Evolutionary conservation across 352 stramenopile species (phyloP), one percentile per base, ranked within the genome.

Genomic region (Phytophthora vignae): DNA sequence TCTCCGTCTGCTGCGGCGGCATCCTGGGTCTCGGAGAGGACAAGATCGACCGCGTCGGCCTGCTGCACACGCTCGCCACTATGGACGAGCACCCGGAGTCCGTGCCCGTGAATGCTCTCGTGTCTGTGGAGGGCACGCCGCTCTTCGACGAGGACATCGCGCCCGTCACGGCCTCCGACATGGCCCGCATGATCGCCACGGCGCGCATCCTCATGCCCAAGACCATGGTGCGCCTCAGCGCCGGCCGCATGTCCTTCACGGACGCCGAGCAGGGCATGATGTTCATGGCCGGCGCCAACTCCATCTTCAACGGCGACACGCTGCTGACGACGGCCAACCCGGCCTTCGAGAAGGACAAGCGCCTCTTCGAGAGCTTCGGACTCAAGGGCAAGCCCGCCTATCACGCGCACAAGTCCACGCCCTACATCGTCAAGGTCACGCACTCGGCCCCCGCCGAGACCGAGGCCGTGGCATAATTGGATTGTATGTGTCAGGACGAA

Each of bases 251-350:
- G 71, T 98, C 94, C 49, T 99, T 99, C 78, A 96, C 91, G 59
- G 90, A 99, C 69, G 95, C 95, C 4, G 97, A 99, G 75, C 97
- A 99, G 79, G 98, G 87, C 7, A 79, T 99, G 59, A 98, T 99
- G 83, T 99, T 99, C 85, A 96, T 99, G 83, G 96, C 96, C 6
- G 97, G 97, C 19, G 97, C 97, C 62, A 99, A 99, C 88, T 99
- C 95, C 63, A 99, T 99, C 80, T 99, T 99, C 77, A 99, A 98
- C 80, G 97, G 97, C 33, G 97, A 99, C 83, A 98, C 96, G 31
- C 86, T 99, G 49, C 83, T 99, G 44, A 99, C 97, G 31, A 99
- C 97, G 17, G 79, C 90, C 63, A 99, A 99, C 85, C 96, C 96
- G 21, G 96, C 95, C 67, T 99, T 99, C 74, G 94, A 99, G 74